These are phyloP conservation scores for Trichothecium roseum DNA, from an alignment of 2,329 filamentous ascomycete genomes.

Conservation along the genomic window DNA sequence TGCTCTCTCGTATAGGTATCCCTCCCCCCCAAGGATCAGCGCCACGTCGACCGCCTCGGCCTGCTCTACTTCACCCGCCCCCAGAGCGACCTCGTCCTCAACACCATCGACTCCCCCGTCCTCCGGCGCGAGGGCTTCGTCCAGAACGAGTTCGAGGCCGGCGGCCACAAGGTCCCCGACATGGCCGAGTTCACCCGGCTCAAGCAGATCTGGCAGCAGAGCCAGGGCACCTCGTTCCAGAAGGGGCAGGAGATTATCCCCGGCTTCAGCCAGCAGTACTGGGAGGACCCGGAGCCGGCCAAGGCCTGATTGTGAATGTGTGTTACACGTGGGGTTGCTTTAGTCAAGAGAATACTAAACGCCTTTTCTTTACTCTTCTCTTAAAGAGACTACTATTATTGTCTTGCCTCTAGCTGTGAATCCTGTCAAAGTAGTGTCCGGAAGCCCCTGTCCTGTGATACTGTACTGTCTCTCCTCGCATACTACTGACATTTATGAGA, in stretches of 20 bases:
- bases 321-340: too few species aligned
- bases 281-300: too few species aligned
- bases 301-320: too few species aligned
- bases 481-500: too few species aligned
- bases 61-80: conserved; percentile 40
- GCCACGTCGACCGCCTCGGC: conserved; percentile 35
- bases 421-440: too few species aligned
- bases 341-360: too few species aligned
- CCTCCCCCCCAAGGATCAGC: conserved; percentile 27
- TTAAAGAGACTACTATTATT: too few species aligned
- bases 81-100: conserved; percentile 25
- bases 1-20: conserved; percentile 21
- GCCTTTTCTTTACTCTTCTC: too few species aligned
- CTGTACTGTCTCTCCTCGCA: too few species aligned
- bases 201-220: conserved; percentile 27
- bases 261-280: conserved; percentile 19
- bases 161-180: conserved; percentile 16
- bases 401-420: too few species aligned
- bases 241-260: conserved; percentile 23
- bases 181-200: conserved; percentile 26
- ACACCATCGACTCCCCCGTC: conserved; percentile 25
- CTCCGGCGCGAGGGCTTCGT: conserved; percentile 20
- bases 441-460: too few species aligned
- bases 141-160: conserved; percentile 26
- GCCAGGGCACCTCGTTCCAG: conserved; percentile 14